Base-by-base conservation (phyloP, 305 asterid genomes). In the Solanum hybrid region DNA sequence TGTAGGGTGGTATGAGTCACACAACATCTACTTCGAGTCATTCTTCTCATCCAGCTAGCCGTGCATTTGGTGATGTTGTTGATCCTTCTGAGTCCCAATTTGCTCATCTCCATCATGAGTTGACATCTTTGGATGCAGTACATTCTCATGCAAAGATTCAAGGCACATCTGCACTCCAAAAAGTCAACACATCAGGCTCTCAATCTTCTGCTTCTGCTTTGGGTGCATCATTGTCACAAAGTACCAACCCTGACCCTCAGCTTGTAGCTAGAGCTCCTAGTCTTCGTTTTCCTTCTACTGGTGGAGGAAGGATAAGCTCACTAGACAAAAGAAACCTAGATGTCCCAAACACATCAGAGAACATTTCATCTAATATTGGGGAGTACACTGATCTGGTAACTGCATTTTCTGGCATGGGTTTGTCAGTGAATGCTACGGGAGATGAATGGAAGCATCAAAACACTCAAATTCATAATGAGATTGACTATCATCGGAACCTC, bases 361-460 rank as follows among this genome's bases (percentile, higher is more conserved):
- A 89, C 88, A 86, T 90, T 89, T 79, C 89, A 15, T 86, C 90
- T 57, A 91, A 90, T 87, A 89, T 80, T 45, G 90, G 79, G 41
- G 93, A 92, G 90, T 90, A 92, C 39, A 78, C 93, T 27, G 94
- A 94, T 90, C 92, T 95, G 57, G 92, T 91, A 26, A 89, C 94
- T 87, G 94, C 96, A 89, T 90, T 95, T 27, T 93, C 98, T 77
- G 95, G 95, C 91, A 90, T 95, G 93, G 92, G 89, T 91, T 90
- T 95, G 37, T 93, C 96, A 14, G 70, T 82, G 20, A 92, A 93
- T 92, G 88, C 89, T 88, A 89, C 90, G 86, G 90, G 90, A 61
- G 94, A 91, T 88, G 95, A 89, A 70, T 90, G 91, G 90, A 93
- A 89, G 84, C 90, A 85, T 90, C 77, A 78, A 27, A 84, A 83